phyloP scores from a whole-genome alignment of 345 rosid species.

The Arabidopsis thaliana region DNA sequence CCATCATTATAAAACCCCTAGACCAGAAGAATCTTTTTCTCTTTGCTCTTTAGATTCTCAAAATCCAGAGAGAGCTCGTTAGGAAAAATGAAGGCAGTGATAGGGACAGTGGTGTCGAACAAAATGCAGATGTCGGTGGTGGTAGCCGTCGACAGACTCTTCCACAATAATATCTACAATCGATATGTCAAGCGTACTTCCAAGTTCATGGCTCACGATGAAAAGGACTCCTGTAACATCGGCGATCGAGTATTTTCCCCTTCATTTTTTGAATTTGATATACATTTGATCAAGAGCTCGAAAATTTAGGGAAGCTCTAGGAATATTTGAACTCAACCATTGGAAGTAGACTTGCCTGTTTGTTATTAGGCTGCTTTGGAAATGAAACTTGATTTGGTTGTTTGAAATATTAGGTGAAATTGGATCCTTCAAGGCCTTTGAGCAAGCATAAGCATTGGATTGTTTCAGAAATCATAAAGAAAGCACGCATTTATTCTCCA shows the following conservation, averaged over 20 bases:
- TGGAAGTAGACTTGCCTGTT: background rate
- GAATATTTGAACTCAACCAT: background rate
- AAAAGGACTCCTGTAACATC: slow-evolving; percentile 70
- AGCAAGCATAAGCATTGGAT: slow-evolving; percentile 92
- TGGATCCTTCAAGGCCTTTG: slow-evolving; percentile 95
- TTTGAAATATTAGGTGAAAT: slow-evolving; percentile 55
- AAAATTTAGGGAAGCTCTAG: too few relatives aligned
- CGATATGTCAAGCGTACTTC: slow-evolving; percentile 93
- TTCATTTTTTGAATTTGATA: too few relatives aligned
- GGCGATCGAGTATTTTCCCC: slow-evolving; percentile 69
- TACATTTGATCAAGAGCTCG: too few relatives aligned
- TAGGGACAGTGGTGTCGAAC: slow-evolving; percentile 51
- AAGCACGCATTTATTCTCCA: background rate
- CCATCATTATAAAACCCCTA: too few relatives aligned
- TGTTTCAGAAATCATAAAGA: background rate
- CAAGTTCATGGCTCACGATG: slow-evolving; percentile 97
- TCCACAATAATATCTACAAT: slow-evolving; percentile 76
- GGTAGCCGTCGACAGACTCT: slow-evolving; percentile 83
- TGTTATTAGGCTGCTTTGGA: background rate
- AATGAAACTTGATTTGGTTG: background rate
- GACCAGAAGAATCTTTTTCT: too few relatives aligned
- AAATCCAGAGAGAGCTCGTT: too few relatives aligned
- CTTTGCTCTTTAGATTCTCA: too few relatives aligned
- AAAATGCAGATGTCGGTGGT: slow-evolving; percentile 70
- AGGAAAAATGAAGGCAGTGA: slow-evolving; percentile 43